These are phyloP conservation scores for Candida ovalis DNA, from an alignment of 805 yeast genomes.

Conservation along the genomic window DNA sequence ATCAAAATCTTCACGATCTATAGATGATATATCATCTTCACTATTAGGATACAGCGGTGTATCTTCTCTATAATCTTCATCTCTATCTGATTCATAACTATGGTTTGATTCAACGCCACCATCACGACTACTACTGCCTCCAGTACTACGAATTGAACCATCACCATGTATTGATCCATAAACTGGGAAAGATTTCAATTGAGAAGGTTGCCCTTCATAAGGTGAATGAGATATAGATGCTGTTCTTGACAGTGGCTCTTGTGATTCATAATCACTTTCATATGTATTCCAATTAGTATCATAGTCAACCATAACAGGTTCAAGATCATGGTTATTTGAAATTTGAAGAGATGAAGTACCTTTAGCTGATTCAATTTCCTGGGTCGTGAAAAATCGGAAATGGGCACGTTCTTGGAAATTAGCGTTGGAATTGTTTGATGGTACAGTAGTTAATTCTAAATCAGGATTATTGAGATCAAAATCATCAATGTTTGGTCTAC, in stretches of 20 bases:
- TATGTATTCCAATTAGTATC: conserved; percentile 72
- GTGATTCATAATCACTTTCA: conserved; percentile 38
- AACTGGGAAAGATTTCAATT: conserved; percentile 2
- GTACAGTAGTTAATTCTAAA: conserved; percentile 33
- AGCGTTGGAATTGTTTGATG: conserved; percentile 33
- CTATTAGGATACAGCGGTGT: conserved; percentile 17
- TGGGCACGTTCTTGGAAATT: conserved; percentile 38
- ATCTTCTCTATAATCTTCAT: conserved; percentile 15
- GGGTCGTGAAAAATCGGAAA: conserved; percentile 79
- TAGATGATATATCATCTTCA: conserved; percentile 12
- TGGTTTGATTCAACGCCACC: neutral
- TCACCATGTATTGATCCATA: conserved; percentile 1
- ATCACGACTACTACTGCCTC: neutral
- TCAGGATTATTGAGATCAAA: conserved; percentile 9
- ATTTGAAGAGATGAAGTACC: conserved; percentile 77
- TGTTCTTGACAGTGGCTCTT: conserved; percentile 9
- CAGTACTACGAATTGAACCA: neutral
- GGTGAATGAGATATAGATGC: conserved; percentile 3
- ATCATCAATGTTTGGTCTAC: conserved; percentile 3
- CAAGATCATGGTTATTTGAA: conserved; percentile 27
- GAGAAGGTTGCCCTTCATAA: neutral
- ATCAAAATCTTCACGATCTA: conserved; percentile 11
- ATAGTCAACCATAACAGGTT: conserved; percentile 54
- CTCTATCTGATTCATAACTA: conserved; percentile 6
- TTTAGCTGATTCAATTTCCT: conserved; percentile 81